phyloP scores from a whole-genome alignment of 345 rosid species.

The Noccaea bulbosa region DNA sequence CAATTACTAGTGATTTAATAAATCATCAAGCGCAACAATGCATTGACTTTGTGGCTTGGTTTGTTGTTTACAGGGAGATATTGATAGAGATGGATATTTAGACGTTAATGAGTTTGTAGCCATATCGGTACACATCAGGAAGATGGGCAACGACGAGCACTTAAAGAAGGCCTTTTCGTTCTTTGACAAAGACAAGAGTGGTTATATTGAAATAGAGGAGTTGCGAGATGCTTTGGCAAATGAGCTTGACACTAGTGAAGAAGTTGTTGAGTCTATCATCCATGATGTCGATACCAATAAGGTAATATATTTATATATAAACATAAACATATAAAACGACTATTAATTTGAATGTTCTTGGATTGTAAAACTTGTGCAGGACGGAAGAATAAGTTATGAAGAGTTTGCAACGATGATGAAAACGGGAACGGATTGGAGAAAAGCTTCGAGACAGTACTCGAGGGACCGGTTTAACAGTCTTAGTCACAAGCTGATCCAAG shows the following conservation, averaged over 20 bases:
- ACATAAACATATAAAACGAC: slow-evolving; percentile 10
- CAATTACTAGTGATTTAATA: neutral
- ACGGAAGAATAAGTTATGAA: slow-evolving; percentile 81
- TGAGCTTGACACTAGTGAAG: slow-evolving; percentile 69
- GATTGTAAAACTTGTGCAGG: slow-evolving; percentile 46
- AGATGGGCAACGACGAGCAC: slow-evolving; percentile 80
- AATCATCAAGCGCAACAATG: neutral
- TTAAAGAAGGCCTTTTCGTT: slow-evolving; percentile 74
- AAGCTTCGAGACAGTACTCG: slow-evolving; percentile 88
- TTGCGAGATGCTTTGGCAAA: slow-evolving; percentile 66
- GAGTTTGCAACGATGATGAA: slow-evolving; percentile 92
- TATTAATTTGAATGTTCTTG: neutral
- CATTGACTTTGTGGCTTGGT: neutral
- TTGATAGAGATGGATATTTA: slow-evolving; percentile 75
- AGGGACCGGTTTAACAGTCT: slow-evolving; percentile 78
- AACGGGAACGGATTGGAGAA: slow-evolving; percentile 95
- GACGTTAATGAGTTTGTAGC: slow-evolving; percentile 81
- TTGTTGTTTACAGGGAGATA: slow-evolving; percentile 69
- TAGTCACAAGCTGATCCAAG: slow-evolving; percentile 67
- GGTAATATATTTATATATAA: slow-evolving; percentile 35
- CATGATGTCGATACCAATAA: slow-evolving; percentile 88
- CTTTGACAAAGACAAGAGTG: slow-evolving; percentile 71
- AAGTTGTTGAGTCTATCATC: slow-evolving; percentile 74
- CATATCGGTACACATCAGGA: slow-evolving; percentile 78
- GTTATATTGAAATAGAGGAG: slow-evolving; percentile 84